A percentile compares a stretch with the other conserved stretches of the same genome.
Conservation (phyloP, 1,284 basidiomycete species). For the Pholiota adiposa region DNA sequence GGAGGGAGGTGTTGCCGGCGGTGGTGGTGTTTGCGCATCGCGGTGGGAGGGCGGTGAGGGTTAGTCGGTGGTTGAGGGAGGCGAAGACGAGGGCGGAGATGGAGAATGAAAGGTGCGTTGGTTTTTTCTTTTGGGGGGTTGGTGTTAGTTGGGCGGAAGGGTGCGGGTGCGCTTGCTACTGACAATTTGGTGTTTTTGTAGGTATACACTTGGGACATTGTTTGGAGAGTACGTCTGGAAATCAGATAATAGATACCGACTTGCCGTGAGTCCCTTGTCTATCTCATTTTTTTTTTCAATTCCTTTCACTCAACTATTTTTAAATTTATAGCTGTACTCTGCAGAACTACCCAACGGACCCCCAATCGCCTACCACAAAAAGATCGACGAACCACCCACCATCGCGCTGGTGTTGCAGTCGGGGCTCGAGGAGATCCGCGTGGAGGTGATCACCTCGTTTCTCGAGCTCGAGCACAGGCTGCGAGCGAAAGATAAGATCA, state of each 20-base stretch:
- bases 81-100: not conserved
- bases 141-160: not conserved
- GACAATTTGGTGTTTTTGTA: not conserved
- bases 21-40: slow-evolving; percentile 22
- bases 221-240: slow-evolving; percentile 21
- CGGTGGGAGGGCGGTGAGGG: slow-evolving; percentile 11
- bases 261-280: slow-evolving; percentile 14
- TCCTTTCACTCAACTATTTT: not conserved
- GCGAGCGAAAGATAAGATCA: slow-evolving; percentile 19
- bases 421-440: slow-evolving; percentile 7
- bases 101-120: not conserved
- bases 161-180: slow-evolving; percentile 5
- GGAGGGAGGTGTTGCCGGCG: slow-evolving; percentile 23
- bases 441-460: slow-evolving; percentile 23
- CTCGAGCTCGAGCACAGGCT: slow-evolving; percentile 21
- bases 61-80: slow-evolving; percentile 22
- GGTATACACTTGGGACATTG: slow-evolving; percentile 2
- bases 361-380: slow-evolving; percentile 18
- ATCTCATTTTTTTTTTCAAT: not conserved
- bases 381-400: slow-evolving; percentile 14
- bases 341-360: not conserved
- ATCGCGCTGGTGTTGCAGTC: slow-evolving; percentile 14
- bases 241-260: slow-evolving; percentile 11
- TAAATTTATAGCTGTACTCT: not conserved
- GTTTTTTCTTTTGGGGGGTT: not conserved